Evolutionary conservation across 345 rosid species (phyloP), one percentile per base, ranked within the genome.

Genomic region (Citrus sp.): DNA sequence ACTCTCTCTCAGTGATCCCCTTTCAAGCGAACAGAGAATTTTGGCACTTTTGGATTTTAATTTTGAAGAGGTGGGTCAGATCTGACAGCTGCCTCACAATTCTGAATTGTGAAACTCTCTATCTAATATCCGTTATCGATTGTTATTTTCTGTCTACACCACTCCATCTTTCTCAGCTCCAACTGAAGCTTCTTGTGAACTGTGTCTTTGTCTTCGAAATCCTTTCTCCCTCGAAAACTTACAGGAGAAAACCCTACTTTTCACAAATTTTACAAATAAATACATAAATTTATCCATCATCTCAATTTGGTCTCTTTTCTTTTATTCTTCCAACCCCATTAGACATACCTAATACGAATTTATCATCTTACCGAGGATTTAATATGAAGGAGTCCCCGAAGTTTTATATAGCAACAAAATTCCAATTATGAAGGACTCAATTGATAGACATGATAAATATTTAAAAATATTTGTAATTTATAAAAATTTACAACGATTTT

Each of bases 51-150:
- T 7, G 49, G 9, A 25, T 56, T 16, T 18, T 5, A 13, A 4
- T 7, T 30, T 30, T 1, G 30, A 27, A 30, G 58, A 75, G 28
- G 22, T 27, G 61, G 37, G 25, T 74, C 77, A 61, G 77, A 61
- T 74, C 77, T 64, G 78, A 64, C 78, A 46, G 61, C 70, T 22
- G 32, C 10, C 14, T 63, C 28, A 21, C 60, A 42, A 19, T 54
- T 63, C 28, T 28, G 28, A 75, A 75, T 54, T 63, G 28, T 42
- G 4, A 63, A 75, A 25, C 60, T 58, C n/a, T 19, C 7, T 70
- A 21, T 46, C 51, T 12, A 12, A 13, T 46, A 46, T 46, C 51
- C 0, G 4, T 46, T 46, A 3, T 12, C 16, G 0, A 46, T 46
- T 46, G 14, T 12, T 46, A 46, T 46, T 46, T 46, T 46, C 55